Evolutionary conservation across 345 rosid species (phyloP).

Genomic region (Xanthoceras sorbifolium): DNA sequence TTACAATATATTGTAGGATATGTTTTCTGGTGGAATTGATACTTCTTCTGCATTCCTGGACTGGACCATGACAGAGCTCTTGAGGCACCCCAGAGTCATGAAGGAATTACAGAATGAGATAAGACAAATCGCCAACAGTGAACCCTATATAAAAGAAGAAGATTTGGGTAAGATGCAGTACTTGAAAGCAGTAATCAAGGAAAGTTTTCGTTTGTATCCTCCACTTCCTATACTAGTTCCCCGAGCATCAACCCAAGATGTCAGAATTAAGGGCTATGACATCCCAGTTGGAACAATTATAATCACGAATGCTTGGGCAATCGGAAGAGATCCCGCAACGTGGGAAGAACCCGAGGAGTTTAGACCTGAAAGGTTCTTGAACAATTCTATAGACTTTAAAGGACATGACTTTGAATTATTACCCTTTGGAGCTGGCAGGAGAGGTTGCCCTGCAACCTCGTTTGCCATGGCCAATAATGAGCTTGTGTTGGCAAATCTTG

Average conservation of each 20-base stretch:
- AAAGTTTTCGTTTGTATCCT: slow-evolving; percentile 45
- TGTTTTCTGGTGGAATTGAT: slow-evolving; percentile 45
- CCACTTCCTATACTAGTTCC: slow-evolving; percentile 45
- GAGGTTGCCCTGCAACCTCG: slow-evolving; percentile 15
- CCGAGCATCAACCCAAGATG: slow-evolving; percentile 26
- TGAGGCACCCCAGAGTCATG: slow-evolving; percentile 34
- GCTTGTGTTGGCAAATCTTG: slow-evolving; percentile 16
- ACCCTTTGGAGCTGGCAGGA: slow-evolving; percentile 20
- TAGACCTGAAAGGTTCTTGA: slow-evolving; percentile 23
- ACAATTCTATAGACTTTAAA: slow-evolving; percentile 19
- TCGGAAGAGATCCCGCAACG: slow-evolving; percentile 16
- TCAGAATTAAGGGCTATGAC: slow-evolving; percentile 29
- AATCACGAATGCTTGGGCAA: slow-evolving; percentile 39
- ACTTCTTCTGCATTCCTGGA: slow-evolving; percentile 38
- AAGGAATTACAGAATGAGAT: slow-evolving; percentile 36
- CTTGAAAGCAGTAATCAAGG: slow-evolving; percentile 45
- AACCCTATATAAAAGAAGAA: slow-evolving; percentile 23
- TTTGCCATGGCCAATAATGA: slow-evolving; percentile 22
- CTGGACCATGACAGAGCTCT: slow-evolving; percentile 50
- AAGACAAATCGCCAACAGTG: slow-evolving; percentile 13
- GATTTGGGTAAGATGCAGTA: slow-evolving; percentile 33
- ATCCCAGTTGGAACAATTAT: slow-evolving; percentile 31
- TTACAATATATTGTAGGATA: slow-evolving; percentile 33
- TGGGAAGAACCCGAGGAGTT: slow-evolving; percentile 25
- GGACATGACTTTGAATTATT: slow-evolving; percentile 21